Conservation (phyloP, 331 rosid genomes). For the Prunus yedoensis region DNA sequence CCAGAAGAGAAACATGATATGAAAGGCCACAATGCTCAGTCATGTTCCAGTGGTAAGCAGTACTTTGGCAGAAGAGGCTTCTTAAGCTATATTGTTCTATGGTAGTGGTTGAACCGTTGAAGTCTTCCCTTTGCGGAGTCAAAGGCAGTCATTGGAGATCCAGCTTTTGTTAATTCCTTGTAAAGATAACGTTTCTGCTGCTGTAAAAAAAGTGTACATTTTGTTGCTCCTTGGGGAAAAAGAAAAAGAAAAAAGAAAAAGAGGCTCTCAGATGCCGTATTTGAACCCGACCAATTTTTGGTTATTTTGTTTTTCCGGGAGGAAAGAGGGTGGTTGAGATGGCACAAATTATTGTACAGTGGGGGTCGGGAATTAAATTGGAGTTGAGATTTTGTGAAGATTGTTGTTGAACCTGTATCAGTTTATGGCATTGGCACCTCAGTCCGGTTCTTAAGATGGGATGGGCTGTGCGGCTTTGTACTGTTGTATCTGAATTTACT, state of each 20-base stretch:
- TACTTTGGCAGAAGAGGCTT: conserved; percentile 12
- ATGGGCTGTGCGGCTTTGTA: background rate
- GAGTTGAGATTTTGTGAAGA: conserved; percentile 15
- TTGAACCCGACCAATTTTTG: background rate
- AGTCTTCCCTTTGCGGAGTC: conserved; percentile 15
- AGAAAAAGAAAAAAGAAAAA: too few relatives aligned
- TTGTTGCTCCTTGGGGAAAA: background rate
- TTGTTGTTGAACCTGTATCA: conserved; percentile 16
- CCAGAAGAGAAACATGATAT: conserved; percentile 7
- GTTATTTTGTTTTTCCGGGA: conserved; percentile 16
- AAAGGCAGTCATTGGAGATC: conserved; percentile 17
- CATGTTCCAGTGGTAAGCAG: conserved; percentile 15
- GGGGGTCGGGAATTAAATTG: conserved; percentile 20
- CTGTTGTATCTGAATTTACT: conserved; percentile 17
- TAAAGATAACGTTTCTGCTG: conserved; percentile 21
- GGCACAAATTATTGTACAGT: conserved; percentile 28
- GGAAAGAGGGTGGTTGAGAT: conserved; percentile 23
- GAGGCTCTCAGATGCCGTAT: background rate
- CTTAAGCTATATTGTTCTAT: conserved; percentile 10
- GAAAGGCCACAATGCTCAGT: conserved; percentile 9
- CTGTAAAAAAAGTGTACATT: conserved; percentile 36
- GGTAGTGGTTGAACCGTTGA: background rate
- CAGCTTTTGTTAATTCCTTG: conserved; percentile 23
- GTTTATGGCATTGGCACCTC: conserved; percentile 5
- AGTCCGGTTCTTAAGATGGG: conserved; percentile 6